Evolutionary conservation across 2,329 filamentous ascomycete genomes (phyloP).

Genomic region (Grosmannia clavigera): DNA sequence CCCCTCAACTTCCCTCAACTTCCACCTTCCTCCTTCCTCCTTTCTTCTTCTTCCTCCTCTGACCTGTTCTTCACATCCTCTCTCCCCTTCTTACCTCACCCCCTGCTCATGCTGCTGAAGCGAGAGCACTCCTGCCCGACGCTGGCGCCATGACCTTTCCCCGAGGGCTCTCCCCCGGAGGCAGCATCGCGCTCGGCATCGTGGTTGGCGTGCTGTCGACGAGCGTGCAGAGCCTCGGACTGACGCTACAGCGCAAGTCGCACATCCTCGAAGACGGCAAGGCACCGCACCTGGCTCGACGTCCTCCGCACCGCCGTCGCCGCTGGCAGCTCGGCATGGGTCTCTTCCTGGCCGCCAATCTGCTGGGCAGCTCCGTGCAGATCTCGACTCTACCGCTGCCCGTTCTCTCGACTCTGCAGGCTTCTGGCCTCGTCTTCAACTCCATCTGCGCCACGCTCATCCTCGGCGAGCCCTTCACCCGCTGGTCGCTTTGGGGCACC

Average conservation of each 20-base stretch:
- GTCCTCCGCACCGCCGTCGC: constrained; percentile 78
- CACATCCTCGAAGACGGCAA: constrained; percentile 97
- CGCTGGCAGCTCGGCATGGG: constrained; percentile 96
- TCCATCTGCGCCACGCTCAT: constrained; percentile 93
- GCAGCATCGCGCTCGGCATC: constrained; percentile 76
- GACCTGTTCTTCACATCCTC: not conserved
- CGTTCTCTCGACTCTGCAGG: constrained; percentile 88
- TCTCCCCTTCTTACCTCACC: too few relatives aligned
- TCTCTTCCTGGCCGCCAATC: constrained; percentile 91
- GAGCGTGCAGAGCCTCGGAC: constrained; percentile 83
- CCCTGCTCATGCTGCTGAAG: not conserved
- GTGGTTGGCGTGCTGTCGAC: constrained; percentile 87
- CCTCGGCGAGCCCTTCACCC: constrained; percentile 85
- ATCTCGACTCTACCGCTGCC: constrained; percentile 92
- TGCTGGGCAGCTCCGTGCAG: constrained; percentile 90
- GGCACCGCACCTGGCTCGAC: constrained; percentile 59
- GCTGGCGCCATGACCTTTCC: constrained; percentile 53
- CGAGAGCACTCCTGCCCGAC: constrained; percentile 12
- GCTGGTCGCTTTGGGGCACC: constrained; percentile 84
- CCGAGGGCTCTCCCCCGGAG: constrained; percentile 64
- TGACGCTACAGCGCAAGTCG: constrained; percentile 94
- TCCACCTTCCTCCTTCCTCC: not conserved
- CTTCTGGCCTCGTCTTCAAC: constrained; percentile 94
- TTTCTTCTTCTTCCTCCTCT: not conserved
- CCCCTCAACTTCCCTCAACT: not conserved